phyloP scores from a whole-genome alignment of 1,284 basidiomycete genomes.

The Boletus holoroseus region DNA sequence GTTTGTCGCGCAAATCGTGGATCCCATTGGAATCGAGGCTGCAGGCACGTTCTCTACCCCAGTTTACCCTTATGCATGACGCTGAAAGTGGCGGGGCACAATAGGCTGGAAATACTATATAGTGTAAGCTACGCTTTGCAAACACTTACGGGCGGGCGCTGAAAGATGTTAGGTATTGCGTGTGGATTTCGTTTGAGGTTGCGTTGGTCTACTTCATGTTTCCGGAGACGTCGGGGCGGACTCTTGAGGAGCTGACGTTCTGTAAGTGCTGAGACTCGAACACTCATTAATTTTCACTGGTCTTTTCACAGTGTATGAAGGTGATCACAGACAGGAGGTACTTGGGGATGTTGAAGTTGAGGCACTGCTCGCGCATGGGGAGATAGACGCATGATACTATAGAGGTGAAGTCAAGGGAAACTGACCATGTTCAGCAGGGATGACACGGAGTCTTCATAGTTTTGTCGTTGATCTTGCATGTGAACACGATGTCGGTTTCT shows the following conservation, averaged over 20 bases:
- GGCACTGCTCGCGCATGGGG: not conserved
- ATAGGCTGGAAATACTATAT: conserved; percentile 19
- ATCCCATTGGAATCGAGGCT: conserved; percentile 16
- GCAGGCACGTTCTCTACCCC: conserved; percentile 2
- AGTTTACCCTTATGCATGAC: not conserved
- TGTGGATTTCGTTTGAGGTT: conserved; percentile 43
- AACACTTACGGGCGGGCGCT: not conserved
- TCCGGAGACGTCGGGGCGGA: conserved; percentile 48
- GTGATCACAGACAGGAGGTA: not conserved
- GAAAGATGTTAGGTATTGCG: conserved; percentile 33
- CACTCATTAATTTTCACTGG: no score
- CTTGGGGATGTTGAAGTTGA: not conserved
- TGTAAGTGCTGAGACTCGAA: conserved; percentile 35
- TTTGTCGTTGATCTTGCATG: not conserved
- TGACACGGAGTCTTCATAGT: not conserved
- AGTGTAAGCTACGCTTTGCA: conserved; percentile 4
- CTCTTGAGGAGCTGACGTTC: conserved; percentile 57
- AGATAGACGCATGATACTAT: not conserved
- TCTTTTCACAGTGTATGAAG: conserved; percentile 12
- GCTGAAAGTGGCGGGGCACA: not conserved
- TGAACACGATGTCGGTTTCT: no score
- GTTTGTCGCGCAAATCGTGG: conserved; percentile 11
- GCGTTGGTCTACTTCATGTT: conserved; percentile 48
- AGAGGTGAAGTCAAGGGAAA: not conserved
- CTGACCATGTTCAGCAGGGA: not conserved